Percentiles rank a stretch among this genome's conserved stretches.
Conservation (phyloP, 768 basidiomycete genomes). For the Cystobasidiopsis lactophilus region DNA sequence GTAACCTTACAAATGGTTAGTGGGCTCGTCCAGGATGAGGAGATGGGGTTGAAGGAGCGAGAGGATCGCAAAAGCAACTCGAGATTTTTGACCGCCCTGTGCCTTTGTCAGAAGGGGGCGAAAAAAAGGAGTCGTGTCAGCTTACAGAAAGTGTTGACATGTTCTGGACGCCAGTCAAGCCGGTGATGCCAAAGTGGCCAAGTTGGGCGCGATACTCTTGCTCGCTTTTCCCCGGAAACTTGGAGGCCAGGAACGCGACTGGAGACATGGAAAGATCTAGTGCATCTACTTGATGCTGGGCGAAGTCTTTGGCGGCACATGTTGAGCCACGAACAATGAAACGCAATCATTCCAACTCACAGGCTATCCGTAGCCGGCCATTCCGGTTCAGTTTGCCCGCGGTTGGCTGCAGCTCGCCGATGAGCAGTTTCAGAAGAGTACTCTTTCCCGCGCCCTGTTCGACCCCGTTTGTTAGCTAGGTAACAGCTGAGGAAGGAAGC, state of each 20-base stretch:
- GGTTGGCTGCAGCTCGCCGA: slow-evolving; percentile 53
- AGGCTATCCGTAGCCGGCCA: slow-evolving; percentile 56
- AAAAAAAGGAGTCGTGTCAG: background rate
- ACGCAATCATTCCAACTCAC: slow-evolving; percentile 29
- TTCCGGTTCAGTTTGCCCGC: slow-evolving; percentile 69
- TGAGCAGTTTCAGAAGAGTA: slow-evolving; percentile 83
- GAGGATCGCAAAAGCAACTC: slow-evolving; percentile 63
- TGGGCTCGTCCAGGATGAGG: slow-evolving; percentile 61
- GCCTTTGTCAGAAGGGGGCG: background rate
- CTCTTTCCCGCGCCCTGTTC: slow-evolving; percentile 70
- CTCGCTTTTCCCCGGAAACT: slow-evolving; percentile 81
- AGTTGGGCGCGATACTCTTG: slow-evolving; percentile 91
- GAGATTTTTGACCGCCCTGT: slow-evolving; percentile 84
- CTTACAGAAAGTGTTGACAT: background rate
- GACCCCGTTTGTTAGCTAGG: background rate
- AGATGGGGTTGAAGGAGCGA: slow-evolving; percentile 56
- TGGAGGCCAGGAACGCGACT: slow-evolving; percentile 75
- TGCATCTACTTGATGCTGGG: slow-evolving; percentile 89
- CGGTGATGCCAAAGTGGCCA: slow-evolving; percentile 34
- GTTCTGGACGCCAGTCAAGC: slow-evolving; percentile 3
- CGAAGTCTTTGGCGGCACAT: slow-evolving; percentile 43
- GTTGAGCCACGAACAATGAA: background rate
- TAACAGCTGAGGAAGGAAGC: background rate
- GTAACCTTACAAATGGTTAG: slow-evolving; percentile 39
- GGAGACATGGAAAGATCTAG: slow-evolving; percentile 66